Conservation (phyloP, 2,329 filamentous ascomycete species). For the Pseudopithomyces maydicus region DNA sequence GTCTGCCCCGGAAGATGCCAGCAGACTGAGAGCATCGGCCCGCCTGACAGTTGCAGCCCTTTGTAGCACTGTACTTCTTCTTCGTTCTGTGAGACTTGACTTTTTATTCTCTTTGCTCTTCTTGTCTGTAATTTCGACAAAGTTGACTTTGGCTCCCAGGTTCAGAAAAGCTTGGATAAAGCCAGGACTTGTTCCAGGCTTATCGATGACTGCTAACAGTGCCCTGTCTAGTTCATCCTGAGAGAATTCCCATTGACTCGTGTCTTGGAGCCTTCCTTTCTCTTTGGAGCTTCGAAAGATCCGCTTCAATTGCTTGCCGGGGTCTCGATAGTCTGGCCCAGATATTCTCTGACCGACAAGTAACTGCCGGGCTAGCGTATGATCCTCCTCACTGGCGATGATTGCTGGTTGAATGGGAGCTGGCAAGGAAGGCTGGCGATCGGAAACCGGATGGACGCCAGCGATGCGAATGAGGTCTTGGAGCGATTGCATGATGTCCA, state of each 20-base stretch:
- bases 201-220: slow-evolving; percentile 38
- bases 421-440: slow-evolving; percentile 38
- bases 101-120: slow-evolving; percentile 26
- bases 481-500: slow-evolving; percentile 35
- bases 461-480: slow-evolving; percentile 36
- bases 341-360: slow-evolving; percentile 37
- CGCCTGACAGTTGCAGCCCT: slow-evolving; percentile 37
- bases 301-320: slow-evolving; percentile 36
- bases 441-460: slow-evolving; percentile 30
- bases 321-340: slow-evolving; percentile 35
- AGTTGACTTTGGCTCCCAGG: slow-evolving; percentile 43
- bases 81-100: slow-evolving; percentile 25
- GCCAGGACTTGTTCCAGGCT: slow-evolving; percentile 33
- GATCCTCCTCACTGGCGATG: slow-evolving; percentile 38
- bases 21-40: slow-evolving; percentile 35
- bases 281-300: slow-evolving; percentile 44
- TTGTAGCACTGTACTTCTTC: slow-evolving; percentile 43
- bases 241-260: slow-evolving; percentile 34
- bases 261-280: slow-evolving; percentile 38
- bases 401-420: slow-evolving; percentile 36
- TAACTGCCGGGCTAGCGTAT: slow-evolving; percentile 33
- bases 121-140: slow-evolving; percentile 25
- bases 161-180: slow-evolving; percentile 40
- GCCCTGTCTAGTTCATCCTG: slow-evolving; percentile 44
- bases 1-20: slow-evolving; percentile 42